A percentile compares a stretch with the other conserved stretches of the same genome.
phyloP scores from a whole-genome alignment of 2,329 filamentous ascomycete genomes.

The Epicoccum sorghinum region DNA sequence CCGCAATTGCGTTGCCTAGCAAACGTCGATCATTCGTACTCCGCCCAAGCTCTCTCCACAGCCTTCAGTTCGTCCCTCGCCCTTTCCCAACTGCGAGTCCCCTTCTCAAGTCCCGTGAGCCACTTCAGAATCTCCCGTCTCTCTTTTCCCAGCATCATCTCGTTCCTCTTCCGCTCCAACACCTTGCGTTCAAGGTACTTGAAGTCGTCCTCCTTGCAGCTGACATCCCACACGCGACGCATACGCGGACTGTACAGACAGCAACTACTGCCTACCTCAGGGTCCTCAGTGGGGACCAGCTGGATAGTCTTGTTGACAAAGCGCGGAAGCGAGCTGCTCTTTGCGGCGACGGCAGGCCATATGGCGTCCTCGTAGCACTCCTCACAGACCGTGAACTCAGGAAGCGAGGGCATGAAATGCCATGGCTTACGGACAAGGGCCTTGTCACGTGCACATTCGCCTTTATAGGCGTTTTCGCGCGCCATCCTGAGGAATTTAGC shows the following conservation, averaged over 20 bases:
- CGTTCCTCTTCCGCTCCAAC: conserved; percentile 53
- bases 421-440: conserved; percentile 68
- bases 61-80: conserved; percentile 32
- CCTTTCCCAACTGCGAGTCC: conserved; percentile 32
- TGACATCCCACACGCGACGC: conserved; percentile 72
- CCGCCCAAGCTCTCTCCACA: conserved; percentile 38
- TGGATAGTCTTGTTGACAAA: conserved; percentile 61
- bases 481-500: conserved; percentile 69
- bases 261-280: conserved; percentile 60
- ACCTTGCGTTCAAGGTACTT: conserved; percentile 67
- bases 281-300: conserved; percentile 58
- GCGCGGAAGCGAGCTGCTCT: conserved; percentile 47
- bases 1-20: too few relatives aligned
- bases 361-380: conserved; percentile 85
- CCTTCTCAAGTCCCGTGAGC: conserved; percentile 30
- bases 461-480: conserved; percentile 50
- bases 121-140: conserved; percentile 43
- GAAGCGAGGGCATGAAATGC: conserved; percentile 78
- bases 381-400: conserved; percentile 81
- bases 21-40: conserved; percentile 30
- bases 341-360: conserved; percentile 65
- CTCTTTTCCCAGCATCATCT: conserved; percentile 52
- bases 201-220: conserved; percentile 70
- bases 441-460: conserved; percentile 70
- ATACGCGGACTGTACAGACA: conserved; percentile 83